phyloP scores from a whole-genome alignment of 805 yeast species.

The Hanseniaspora pseudoguilliermondii region DNA sequence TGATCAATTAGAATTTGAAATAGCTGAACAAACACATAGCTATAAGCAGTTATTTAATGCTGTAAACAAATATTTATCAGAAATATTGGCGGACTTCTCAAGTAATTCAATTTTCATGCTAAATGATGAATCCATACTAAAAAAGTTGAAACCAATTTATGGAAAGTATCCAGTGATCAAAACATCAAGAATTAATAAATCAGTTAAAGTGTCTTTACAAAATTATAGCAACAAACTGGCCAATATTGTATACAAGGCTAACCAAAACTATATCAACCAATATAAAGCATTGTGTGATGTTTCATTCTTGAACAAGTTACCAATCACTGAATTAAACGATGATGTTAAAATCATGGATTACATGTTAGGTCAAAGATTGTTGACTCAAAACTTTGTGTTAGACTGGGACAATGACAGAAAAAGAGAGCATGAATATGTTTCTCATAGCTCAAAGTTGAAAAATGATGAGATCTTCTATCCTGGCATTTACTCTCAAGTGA shows the following conservation, averaged over 20 bases:
- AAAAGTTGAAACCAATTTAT: neutral
- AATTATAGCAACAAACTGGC: slow-evolving; percentile 2
- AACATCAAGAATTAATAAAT: neutral
- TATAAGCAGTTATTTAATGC: neutral
- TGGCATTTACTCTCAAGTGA: slow-evolving; percentile 65
- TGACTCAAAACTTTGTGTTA: slow-evolving; percentile 51
- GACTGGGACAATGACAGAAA: slow-evolving; percentile 87
- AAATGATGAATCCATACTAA: neutral
- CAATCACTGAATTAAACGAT: neutral
- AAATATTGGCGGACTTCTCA: neutral
- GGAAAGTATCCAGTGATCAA: slow-evolving; percentile 2
- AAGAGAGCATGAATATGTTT: slow-evolving; percentile 49
- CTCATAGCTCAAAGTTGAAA: slow-evolving; percentile 41
- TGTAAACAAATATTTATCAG: neutral
- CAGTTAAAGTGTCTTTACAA: slow-evolving; percentile 4
- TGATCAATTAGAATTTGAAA: neutral
- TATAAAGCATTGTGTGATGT: slow-evolving; percentile 2
- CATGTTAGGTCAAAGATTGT: slow-evolving; percentile 67
- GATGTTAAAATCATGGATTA: slow-evolving; percentile 44
- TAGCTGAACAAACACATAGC: neutral
- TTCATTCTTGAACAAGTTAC: slow-evolving; percentile 2
- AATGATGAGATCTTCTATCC: slow-evolving; percentile 66
- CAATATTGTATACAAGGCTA: neutral
- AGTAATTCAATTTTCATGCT: slow-evolving; percentile 5
- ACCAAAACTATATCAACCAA: neutral